Conservation (phyloP, 139 green algal species). For the Coccomyxa sp. region DNA sequence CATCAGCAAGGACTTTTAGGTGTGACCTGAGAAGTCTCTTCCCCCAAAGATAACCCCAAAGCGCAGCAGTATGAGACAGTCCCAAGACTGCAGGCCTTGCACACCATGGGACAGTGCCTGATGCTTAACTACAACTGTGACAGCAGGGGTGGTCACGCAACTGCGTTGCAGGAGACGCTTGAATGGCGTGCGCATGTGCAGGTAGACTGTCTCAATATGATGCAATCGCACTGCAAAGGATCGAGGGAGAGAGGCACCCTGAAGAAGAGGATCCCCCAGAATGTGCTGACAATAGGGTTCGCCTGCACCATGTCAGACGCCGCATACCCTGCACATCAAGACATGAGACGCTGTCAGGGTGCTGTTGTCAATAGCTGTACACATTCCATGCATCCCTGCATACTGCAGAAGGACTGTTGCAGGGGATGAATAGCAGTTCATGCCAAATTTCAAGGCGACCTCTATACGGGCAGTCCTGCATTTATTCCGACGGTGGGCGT, state of each 20-base stretch:
- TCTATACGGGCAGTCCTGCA: neutral
- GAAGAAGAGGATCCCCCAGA: slow-evolving; percentile 18
- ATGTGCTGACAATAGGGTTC: slow-evolving; percentile 12
- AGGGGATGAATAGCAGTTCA: neutral
- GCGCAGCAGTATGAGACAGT: too few relatives aligned
- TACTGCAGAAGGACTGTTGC: neutral
- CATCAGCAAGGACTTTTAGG: too few relatives aligned
- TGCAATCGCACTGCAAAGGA: neutral
- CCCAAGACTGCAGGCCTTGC: neutral
- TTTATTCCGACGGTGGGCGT: too few relatives aligned
- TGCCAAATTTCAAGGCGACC: neutral
- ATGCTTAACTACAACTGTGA: neutral
- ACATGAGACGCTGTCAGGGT: neutral
- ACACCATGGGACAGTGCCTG: neutral
- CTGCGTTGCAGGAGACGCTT: neutral
- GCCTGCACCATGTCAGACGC: slow-evolving; percentile 19
- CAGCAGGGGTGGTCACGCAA: neutral
- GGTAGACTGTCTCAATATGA: neutral
- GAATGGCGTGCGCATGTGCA: neutral
- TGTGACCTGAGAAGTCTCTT: too few relatives aligned
- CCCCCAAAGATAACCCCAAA: too few relatives aligned
- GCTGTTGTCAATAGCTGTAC: neutral
- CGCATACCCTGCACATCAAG: slow-evolving; percentile 12
- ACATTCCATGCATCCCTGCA: neutral
- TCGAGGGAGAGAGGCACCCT: too few relatives aligned